These are phyloP conservation scores for Telfairia occidentalis DNA, from an alignment of 331 rosid species.

Conservation along the genomic window DNA sequence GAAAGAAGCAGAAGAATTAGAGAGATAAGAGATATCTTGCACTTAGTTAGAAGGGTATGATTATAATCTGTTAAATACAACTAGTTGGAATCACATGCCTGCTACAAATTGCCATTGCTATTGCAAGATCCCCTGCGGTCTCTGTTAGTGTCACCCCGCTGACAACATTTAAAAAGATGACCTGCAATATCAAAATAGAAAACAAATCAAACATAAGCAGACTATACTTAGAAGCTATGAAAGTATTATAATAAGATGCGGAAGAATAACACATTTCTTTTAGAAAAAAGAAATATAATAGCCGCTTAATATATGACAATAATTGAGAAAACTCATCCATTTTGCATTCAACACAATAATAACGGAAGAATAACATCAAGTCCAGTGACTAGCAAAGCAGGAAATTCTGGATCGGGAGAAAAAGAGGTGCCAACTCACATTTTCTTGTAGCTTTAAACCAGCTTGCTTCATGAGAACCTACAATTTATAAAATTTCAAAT, in stretches of 20 bases:
- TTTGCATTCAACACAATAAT: background rate
- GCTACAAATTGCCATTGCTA: slow-evolving; percentile 98
- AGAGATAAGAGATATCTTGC: background rate
- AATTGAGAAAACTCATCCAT: background rate
- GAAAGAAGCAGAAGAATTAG: background rate
- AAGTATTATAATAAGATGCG: background rate
- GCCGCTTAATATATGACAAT: background rate
- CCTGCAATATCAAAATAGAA: slow-evolving; percentile 31
- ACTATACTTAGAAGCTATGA: background rate
- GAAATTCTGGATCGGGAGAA: slow-evolving; percentile 8
- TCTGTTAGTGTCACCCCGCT: slow-evolving; percentile 58
- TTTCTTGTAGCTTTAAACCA: slow-evolving; percentile 61
- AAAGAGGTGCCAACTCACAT: slow-evolving; percentile 39
- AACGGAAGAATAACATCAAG: slow-evolving; percentile 8
- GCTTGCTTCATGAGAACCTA: slow-evolving; percentile 88
- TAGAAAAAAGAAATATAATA: background rate
- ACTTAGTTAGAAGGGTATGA: background rate
- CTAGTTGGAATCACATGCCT: slow-evolving; percentile 32
- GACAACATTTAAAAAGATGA: slow-evolving; percentile 60
- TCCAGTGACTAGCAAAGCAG: slow-evolving; percentile 1
- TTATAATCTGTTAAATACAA: background rate
- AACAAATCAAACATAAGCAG: background rate
- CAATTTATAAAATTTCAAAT: slow-evolving; percentile 15
- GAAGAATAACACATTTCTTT: too few species aligned
- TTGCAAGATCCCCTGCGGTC: slow-evolving; percentile 96